Conservation (phyloP, 2,329 filamentous ascomycete genomes). For the Pestalotiopsis sp. region DNA sequence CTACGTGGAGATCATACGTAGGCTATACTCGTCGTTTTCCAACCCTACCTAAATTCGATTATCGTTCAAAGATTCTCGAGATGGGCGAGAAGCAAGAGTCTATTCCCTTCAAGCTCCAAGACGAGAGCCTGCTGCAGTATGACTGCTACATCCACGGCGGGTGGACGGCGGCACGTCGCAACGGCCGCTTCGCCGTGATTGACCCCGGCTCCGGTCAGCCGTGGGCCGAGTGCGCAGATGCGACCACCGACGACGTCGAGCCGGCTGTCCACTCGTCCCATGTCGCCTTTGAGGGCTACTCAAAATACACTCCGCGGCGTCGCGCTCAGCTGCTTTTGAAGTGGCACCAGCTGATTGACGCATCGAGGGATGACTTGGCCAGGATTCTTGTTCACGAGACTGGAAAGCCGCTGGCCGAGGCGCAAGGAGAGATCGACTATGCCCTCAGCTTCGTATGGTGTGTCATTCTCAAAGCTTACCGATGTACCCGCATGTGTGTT, state of each 20-base stretch:
- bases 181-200: constrained; percentile 52
- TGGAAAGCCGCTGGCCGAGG: constrained; percentile 58
- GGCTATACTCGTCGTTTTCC: background rate
- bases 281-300: constrained; percentile 40
- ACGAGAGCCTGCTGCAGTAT: constrained; percentile 49
- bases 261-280: constrained; percentile 38
- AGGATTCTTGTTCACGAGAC: constrained; percentile 47
- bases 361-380: constrained; percentile 13
- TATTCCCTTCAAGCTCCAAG: constrained; percentile 44
- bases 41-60: background rate
- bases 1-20: background rate
- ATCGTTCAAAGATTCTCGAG: background rate
- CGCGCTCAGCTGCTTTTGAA: constrained; percentile 27
- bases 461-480: background rate
- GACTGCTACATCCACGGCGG: constrained; percentile 54
- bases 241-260: constrained; percentile 42
- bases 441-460: constrained; percentile 51
- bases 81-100: constrained; percentile 5
- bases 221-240: constrained; percentile 55
- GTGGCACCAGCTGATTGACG: constrained; percentile 17
- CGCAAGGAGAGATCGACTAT: constrained; percentile 59
- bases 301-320: constrained; percentile 37
- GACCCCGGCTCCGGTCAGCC: constrained; percentile 54
- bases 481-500: background rate
- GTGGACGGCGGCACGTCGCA: constrained; percentile 47